phyloP scores from a whole-genome alignment of 805 yeast species.

The Saccharomycopsis sp. region DNA sequence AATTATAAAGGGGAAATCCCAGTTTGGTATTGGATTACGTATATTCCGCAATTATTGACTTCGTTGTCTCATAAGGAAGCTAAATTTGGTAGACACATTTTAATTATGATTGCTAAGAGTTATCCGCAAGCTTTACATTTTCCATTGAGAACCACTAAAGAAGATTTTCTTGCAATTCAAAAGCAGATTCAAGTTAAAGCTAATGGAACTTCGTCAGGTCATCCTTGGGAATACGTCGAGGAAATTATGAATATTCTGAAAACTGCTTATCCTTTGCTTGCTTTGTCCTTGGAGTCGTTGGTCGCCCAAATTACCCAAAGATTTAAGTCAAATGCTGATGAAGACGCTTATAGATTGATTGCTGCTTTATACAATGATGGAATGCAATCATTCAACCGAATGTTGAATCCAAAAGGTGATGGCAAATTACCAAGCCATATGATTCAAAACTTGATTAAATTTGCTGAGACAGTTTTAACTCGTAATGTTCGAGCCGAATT shows the following conservation, averaged over 20 bases:
- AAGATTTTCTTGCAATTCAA: constrained; percentile 83
- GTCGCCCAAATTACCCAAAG: constrained; percentile 94
- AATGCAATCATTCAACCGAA: constrained; percentile 78
- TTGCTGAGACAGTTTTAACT: constrained; percentile 90
- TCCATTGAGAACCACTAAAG: constrained; percentile 91
- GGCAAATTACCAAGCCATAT: constrained; percentile 87
- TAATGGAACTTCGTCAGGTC: constrained; percentile 25
- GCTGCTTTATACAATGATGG: constrained; percentile 92
- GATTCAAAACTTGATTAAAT: constrained; percentile 77
- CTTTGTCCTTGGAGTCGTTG: constrained; percentile 85
- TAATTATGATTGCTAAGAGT: constrained; percentile 88
- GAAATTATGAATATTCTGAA: constrained; percentile 93
- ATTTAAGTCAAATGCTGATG: constrained; percentile 90
- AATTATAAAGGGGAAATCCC: constrained; percentile 94
- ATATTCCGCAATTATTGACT: constrained; percentile 87
- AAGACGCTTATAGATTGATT: constrained; percentile 89
- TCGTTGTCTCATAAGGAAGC: constrained; percentile 91
- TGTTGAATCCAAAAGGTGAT: constrained; percentile 81
- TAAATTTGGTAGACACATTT: constrained; percentile 74
- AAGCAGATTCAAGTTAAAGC: constrained; percentile 46
- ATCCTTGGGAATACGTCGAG: constrained; percentile 89
- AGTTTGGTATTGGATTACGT: constrained; percentile 98
- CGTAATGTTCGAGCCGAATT: constrained; percentile 83
- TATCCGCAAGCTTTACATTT: constrained; percentile 97
- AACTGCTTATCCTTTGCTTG: constrained; percentile 92